Percentiles rank a stretch among this genome's conserved stretches.
Conservation (phyloP, 345 rosid species). For the Populus pruinosa region DNA sequence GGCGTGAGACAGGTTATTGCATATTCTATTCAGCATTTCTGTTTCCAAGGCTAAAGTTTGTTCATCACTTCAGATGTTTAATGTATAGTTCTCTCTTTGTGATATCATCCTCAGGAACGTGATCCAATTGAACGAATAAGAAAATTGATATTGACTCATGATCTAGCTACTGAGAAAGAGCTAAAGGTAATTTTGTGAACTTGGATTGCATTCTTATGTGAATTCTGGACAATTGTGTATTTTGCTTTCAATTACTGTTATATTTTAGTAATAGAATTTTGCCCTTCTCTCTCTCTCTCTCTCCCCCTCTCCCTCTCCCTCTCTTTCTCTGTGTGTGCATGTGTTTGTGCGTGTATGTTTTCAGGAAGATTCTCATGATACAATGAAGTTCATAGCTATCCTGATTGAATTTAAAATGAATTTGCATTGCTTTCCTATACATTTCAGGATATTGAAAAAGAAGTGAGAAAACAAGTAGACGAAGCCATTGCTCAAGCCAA, state of each 20-base stretch:
- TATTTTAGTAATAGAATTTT: not conserved
- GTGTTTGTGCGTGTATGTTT: not conserved
- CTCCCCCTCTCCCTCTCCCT: not conserved
- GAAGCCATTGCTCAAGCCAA: conserved; percentile 95
- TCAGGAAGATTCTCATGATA: not conserved
- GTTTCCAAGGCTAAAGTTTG: not conserved
- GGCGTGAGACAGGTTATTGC: conserved; percentile 86
- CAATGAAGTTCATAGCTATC: not conserved
- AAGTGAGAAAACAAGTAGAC: conserved; percentile 83
- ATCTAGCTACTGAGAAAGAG: conserved; percentile 90
- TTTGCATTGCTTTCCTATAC: not conserved
- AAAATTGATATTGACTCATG: conserved; percentile 68
- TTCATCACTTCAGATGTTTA: not conserved
- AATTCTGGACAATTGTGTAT: not conserved
- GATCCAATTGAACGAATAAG: conserved; percentile 91
- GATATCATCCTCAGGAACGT: conserved; percentile 58
- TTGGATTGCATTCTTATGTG: not conserved
- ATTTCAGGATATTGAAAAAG: conserved; percentile 86
- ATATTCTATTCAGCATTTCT: not conserved
- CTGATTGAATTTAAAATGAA: not conserved
- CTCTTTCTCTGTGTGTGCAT: not conserved
- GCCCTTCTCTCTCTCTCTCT: not conserved
- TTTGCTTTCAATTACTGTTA: not conserved
- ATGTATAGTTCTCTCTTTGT: not conserved
- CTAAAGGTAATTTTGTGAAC: conserved; percentile 57